Conservation (phyloP, 495 filamentous ascomycete genomes). For the Penicillium pulvis region DNA sequence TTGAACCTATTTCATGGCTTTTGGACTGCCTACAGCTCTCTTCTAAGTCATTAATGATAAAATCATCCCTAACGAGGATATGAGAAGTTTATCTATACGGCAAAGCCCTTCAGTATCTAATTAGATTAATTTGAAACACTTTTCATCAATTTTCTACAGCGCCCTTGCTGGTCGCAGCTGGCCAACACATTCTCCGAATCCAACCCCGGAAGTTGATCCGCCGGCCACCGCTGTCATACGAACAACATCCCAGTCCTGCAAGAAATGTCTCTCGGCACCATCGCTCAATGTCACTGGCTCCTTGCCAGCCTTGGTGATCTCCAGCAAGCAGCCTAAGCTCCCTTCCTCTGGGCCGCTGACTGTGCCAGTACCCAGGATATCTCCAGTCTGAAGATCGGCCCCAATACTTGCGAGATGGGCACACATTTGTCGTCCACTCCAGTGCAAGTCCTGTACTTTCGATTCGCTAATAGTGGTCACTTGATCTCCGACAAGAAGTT, state of each 20-base stretch:
- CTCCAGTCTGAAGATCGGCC: conserved; percentile 72
- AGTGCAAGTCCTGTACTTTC: conserved; percentile 67
- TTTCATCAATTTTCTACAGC: conserved; percentile 1
- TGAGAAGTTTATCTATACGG: not conserved
- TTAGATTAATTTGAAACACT: not conserved
- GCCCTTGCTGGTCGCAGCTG: conserved; percentile 38
- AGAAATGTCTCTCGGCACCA: conserved; percentile 60
- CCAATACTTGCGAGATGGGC: conserved; percentile 79
- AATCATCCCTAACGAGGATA: not conserved
- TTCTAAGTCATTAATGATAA: not conserved
- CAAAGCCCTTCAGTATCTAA: not conserved
- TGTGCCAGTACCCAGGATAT: conserved; percentile 81
- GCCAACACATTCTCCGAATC: conserved; percentile 69
- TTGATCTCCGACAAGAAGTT: conserved; percentile 58
- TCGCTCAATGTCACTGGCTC: conserved; percentile 57
- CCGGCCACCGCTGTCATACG: conserved; percentile 65
- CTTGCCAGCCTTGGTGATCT: conserved; percentile 67
- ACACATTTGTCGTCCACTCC: conserved; percentile 84
- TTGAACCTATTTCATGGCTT: not conserved
- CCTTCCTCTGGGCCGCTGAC: conserved; percentile 64
- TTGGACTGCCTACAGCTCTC: not conserved
- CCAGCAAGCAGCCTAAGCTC: conserved; percentile 69
- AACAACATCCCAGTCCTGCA: conserved; percentile 78
- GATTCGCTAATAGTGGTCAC: conserved; percentile 61
- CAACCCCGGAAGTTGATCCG: conserved; percentile 53